phyloP scores from a whole-genome alignment of 345 rosid genomes.

The Populus nigra region DNA sequence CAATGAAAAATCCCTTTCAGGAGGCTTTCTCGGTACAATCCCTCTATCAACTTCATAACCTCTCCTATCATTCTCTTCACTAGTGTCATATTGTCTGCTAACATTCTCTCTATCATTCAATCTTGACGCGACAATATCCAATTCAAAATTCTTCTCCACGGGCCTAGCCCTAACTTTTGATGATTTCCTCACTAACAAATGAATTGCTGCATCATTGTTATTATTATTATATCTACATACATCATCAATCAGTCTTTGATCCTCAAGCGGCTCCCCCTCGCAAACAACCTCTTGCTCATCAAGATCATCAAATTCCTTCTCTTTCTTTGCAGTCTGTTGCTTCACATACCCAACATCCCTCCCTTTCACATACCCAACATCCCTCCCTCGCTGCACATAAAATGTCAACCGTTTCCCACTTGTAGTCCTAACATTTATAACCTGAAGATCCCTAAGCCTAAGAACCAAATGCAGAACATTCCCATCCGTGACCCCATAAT shows the following conservation, averaged over 20 bases:
- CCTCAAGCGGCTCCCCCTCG: constrained; percentile 62
- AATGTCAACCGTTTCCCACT: constrained; percentile 58
- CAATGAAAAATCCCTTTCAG: constrained; percentile 15
- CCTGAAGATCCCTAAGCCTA: constrained; percentile 67
- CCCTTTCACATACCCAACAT: constrained; percentile 71
- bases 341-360: constrained; percentile 72
- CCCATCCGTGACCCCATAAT: constrained; percentile 67
- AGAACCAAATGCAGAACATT: constrained; percentile 74
- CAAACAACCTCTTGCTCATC: constrained; percentile 63
- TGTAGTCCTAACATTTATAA: constrained; percentile 52
- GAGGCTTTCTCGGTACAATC: constrained; percentile 12
- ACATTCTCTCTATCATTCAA: constrained; percentile 15
- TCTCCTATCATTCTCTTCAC: constrained; percentile 20
- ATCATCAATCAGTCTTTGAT: constrained; percentile 62
- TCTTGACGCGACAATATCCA: constrained; percentile 54
- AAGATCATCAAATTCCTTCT: constrained; percentile 44
- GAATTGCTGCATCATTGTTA: constrained; percentile 50
- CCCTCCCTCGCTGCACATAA: constrained; percentile 55
- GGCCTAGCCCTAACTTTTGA: constrained; percentile 62
- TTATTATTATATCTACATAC: constrained; percentile 32
- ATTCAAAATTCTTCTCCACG: constrained; percentile 58
- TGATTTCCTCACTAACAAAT: constrained; percentile 54
- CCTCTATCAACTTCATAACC: constrained; percentile 13
- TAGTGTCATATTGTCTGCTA: constrained; percentile 22
- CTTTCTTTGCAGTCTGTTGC: constrained; percentile 49